Evolutionary conservation across 371 early-diverging fungal species (phyloP), one percentile per base, ranked within the genome.

Genomic region (Mucor piriformis): DNA sequence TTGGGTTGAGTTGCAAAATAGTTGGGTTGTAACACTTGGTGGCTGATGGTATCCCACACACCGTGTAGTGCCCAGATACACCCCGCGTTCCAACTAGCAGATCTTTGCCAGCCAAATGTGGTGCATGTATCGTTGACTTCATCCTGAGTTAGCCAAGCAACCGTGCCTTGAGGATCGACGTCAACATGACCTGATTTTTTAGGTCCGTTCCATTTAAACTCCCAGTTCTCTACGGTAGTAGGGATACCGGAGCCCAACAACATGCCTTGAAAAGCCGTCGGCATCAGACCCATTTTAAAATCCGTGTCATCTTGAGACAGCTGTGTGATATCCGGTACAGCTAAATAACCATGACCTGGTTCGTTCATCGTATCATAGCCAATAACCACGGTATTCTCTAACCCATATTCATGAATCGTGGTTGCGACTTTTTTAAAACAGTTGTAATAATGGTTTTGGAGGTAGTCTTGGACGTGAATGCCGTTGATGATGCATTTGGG

Each of bases 341-440:
- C 85, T 16, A 88, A 58, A 62, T 77, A 89, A 2, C 91, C 91
- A 40, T 78, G 74, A 3, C 82, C 83, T 15, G 92, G 92, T 55
- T 91, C 92, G 57, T 92, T 92, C 68, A 92, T 76, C 1, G 87
- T 81, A 46, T 92, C 92, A 58, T 85, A 88, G 4, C 92, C 92
- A 57, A 88, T 66, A 24, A 92, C 91, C 20, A 83, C 80, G 10
- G 73, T 66, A 37, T 85, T 82, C 27, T 79, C 72, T 20, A 88
- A 60, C 0, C 66, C 75, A 21, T 76, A 59, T 8, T 65, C 72
- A 5, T 66, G 73, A 18, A 90, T 79, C 29, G 70, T 73, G 23
- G 65, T 54, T 6, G 85, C 86, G 6, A 87, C 55, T 47, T 86
- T 74, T 8, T 57, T 50, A 56, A 81, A 83, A 40, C 83, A 82